Base-by-base conservation (phyloP, 2,329 filamentous ascomycete species). In the Ascochyta viciae-villosae region DNA sequence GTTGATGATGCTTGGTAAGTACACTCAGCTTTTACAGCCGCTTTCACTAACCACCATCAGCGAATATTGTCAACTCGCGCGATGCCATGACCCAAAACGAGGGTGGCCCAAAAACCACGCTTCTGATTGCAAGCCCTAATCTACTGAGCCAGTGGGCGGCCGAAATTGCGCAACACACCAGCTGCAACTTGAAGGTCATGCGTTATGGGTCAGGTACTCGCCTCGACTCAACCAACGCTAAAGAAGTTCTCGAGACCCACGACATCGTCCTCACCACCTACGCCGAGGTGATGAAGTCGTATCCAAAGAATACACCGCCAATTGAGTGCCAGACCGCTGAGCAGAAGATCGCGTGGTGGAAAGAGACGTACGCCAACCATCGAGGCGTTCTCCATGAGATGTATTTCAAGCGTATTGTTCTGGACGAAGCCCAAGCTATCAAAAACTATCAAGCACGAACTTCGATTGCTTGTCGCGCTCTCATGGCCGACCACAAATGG, bases 371-470 rank as follows among this genome's bases (percentile, higher is more conserved):
- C 6, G 63, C 71, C 1, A 57, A 66, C 0, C 43, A 75, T 0
- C 65, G 77, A 3, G 78, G 74, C 0, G 38, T 65, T 2, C 54
- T 76, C 1, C 74, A 76, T 43, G 53, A 63, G 9, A 70, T 73
- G 43, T 34, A 53, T 10, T 76, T 73, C 74, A 78, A 82, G 37
- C 73, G 86, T 1, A 57, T 87, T 3, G 77, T 87, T 1, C 71
- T 87, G 0, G 85, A 87, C 41, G 85, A 87, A 62, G 83, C 80
- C 0, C 84, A 87, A 45, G 63, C 62, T 0, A 85, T 87, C 57
- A 86, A 86, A 57, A 86, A 85, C 27, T 70, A 78, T 6, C 52
- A 52, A 0, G 62, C 67, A 1, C 68, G 72, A 4, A 82, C 78
- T 0, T 79, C 77, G 0, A 66, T 81, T 33, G 81, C 81, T 3